Base-by-base conservation (phyloP, 2,329 filamentous ascomycete genomes). In the Beauveria medogensis region DNA sequence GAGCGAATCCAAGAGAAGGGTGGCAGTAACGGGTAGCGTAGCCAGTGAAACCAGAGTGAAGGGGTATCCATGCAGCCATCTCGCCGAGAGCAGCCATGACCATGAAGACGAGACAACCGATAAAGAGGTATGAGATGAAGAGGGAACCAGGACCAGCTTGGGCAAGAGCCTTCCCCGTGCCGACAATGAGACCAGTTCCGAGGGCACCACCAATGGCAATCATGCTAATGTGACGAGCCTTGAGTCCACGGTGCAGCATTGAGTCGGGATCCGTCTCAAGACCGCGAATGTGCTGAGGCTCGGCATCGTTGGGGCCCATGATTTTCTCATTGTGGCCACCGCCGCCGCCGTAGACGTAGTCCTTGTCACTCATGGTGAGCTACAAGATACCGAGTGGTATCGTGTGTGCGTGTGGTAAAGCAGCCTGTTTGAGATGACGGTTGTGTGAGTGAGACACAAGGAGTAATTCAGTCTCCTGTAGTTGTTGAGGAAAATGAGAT, bases 31-130 rank as follows among this genome's bases (percentile, higher is more conserved):
- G 82, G 63, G 85, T 82, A 26, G 90, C 89, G 69, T 92, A 94
- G 68, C 89, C 89, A 63, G 89, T 89, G 74, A 94, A 95, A 66
- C 90, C 90, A 70, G 88, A 85, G 59, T 85, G 83, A 68, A 92
- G 80, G 55, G 90, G 90, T 40, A 94, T 74, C 88, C 89, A 94
- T 57, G 90, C 83, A 9, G 90, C 89, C 89, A 94, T 94, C 73
- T 93, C 90, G 64, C 90, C 90, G 4, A 94, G 83, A 61, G 84
- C 87, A 62, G 86, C 86, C 89, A 94, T 92, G 66, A 94, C 90
- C 47, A 91, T 76, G 73, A 86, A 94, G 65, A 93, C 90, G 63
- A 94, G 74, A 52, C 87, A 74, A 65, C 88, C 88, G 65, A 90
- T 82, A 64, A 88, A 72, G 43, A 82, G 79, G 74, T 91, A 91